Evolutionary conservation across 2,329 filamentous ascomycete species (phyloP).

Genomic region (Aspergillus sojae): DNA sequence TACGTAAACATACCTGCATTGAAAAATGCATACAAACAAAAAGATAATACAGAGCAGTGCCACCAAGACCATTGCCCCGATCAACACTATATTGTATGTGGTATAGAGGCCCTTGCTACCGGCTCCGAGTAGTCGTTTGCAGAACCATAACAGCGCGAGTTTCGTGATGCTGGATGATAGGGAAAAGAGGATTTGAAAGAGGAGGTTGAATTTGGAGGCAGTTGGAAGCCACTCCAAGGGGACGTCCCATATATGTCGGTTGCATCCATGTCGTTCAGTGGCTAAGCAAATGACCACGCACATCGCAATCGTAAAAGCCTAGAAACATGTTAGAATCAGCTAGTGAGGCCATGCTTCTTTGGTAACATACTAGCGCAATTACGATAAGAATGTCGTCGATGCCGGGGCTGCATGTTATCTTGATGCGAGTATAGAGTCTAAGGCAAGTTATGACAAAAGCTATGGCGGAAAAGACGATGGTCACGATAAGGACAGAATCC

Average conservation of each 20-base stretch:
- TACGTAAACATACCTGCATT: conserved; percentile 39
- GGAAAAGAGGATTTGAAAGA: conserved; percentile 41
- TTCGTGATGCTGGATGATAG: conserved; percentile 40
- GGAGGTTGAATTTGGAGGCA: conserved; percentile 40
- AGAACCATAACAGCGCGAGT: conserved; percentile 42
- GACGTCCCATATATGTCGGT: conserved; percentile 48
- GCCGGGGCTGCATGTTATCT: conserved; percentile 50
- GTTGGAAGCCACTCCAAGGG: conserved; percentile 29
- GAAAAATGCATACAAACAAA: conserved; percentile 39
- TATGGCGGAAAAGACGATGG: conserved; percentile 43
- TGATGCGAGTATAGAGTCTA: conserved; percentile 51
- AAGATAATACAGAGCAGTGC: conserved; percentile 33
- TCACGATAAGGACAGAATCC: conserved; percentile 46
- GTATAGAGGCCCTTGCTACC: conserved; percentile 31
- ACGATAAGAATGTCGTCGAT: conserved; percentile 52
- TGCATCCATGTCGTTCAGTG: conserved; percentile 38
- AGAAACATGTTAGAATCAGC: conserved; percentile 8
- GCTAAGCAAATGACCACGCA: conserved; percentile 36
- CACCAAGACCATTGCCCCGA: conserved; percentile 35
- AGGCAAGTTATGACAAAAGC: conserved; percentile 45
- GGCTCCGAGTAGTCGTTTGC: conserved; percentile 34
- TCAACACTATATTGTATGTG: conserved; percentile 27
- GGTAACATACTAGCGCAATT: conserved; percentile 40
- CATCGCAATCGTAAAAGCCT: conserved; percentile 41
- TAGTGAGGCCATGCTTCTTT: neutral